Percentiles rank a stretch among this genome's conserved stretches.
phyloP scores from a whole-genome alignment of 148 eudicot genomes.

The Rhododendron vialii region DNA sequence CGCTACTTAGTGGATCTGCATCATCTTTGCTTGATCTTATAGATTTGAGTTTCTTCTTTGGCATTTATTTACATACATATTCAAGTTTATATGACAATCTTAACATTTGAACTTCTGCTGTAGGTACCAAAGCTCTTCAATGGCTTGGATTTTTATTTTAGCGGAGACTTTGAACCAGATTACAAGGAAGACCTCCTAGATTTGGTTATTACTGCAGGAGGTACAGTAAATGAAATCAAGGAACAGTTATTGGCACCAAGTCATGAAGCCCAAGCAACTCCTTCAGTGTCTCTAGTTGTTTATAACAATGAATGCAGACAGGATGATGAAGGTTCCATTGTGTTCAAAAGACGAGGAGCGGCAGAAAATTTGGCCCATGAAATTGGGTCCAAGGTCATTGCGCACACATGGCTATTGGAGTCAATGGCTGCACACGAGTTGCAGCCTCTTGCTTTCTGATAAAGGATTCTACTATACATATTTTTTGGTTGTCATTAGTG shows the following conservation, averaged over 20 bases:
- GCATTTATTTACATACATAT: background rate
- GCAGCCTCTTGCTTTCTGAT: slow-evolving; percentile 1
- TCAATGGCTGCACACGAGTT: slow-evolving; percentile 64
- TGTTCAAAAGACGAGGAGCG: slow-evolving; percentile 26
- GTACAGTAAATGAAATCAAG: slow-evolving; percentile 38
- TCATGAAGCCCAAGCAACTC: slow-evolving; percentile 4
- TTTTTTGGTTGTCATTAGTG: background rate
- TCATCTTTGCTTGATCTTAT: background rate
- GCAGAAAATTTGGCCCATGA: slow-evolving; percentile 45
- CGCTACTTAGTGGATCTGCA: background rate
- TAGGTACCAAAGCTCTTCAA: slow-evolving; percentile 78
- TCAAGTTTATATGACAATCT: background rate
- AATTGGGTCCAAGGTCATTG: slow-evolving; percentile 37
- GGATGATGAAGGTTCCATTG: slow-evolving; percentile 13
- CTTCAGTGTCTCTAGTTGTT: slow-evolving; percentile 32
- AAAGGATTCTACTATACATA: background rate
- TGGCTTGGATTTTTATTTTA: slow-evolving; percentile 50
- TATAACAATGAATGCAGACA: slow-evolving; percentile 37
- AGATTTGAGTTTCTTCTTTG: background rate
- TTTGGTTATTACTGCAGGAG: slow-evolving; percentile 67
- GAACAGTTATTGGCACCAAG: slow-evolving; percentile 10
- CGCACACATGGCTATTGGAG: slow-evolving; percentile 80
- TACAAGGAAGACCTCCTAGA: slow-evolving; percentile 55
- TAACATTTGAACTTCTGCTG: background rate
- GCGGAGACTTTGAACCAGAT: slow-evolving; percentile 51